Base-by-base conservation (phyloP, 805 yeast genomes). In the Candida ortonii region DNA sequence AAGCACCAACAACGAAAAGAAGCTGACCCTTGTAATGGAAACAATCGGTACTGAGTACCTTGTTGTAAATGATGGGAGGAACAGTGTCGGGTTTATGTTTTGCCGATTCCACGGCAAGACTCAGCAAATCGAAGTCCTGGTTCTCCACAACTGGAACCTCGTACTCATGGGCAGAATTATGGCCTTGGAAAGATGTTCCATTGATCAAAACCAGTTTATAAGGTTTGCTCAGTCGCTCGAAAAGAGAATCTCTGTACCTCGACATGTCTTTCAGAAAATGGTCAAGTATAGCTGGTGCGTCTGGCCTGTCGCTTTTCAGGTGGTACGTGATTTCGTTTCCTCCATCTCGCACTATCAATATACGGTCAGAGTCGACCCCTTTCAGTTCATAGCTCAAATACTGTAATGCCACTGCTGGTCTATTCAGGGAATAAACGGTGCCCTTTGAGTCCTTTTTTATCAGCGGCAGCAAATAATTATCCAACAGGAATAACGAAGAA, bases 1-100 rank as follows among this genome's bases (percentile, higher is more conserved):
- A 68, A 3, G 83, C 64, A 1, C 93, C 95, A 14, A 81, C 52
- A 2, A 84, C 55, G 25, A 67, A 56, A 39, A 70, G 80, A 8
- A 50, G 59, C 15, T 65, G 64, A 3, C 67, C 70, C 18, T 69
- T 67, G 46, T 64, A 69, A 10, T 50, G 54, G 41, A 84, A 72
- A 16, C 67, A 44, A 26, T 50, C 56, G n/a, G 39, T 26, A 15
- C 38, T 16, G 4, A 39, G 27, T 5, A 46, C 50, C 8, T 23
- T 24, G 9, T 45, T 28, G 7, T 33, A 23, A 6, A 46, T 25
- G 1, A 41, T 17, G n/a, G 48, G 50, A 5, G 44, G 37, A n/a
- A 39, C 37, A 3, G 43, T 27, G 18, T 40, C 30, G 1, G 52
- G 49, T 28, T 44, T 37, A 28, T 27, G 41, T 7, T 29, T 36